Conservation (phyloP, 345 rosid genomes). For the Nasturtium officinale region DNA sequence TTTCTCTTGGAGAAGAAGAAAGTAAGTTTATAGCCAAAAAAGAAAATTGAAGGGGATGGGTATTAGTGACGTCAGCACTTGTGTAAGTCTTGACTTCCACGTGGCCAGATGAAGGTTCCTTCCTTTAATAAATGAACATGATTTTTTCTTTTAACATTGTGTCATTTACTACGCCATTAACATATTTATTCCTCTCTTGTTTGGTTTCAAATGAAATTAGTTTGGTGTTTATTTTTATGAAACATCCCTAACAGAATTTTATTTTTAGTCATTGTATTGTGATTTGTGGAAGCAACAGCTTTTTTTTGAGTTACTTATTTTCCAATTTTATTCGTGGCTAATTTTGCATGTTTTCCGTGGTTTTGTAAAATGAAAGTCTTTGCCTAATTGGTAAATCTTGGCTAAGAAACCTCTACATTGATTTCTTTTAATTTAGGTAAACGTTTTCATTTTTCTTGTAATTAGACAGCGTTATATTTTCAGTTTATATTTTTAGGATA, state of each 20-base stretch:
- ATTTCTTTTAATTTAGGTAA: background rate
- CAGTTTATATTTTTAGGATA: background rate
- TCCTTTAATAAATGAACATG: background rate
- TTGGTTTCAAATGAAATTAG: background rate
- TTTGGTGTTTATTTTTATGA: constrained; percentile 2
- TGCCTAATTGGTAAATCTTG: background rate
- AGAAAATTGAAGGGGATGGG: constrained; percentile 15
- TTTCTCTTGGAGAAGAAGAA: background rate
- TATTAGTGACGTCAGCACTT: constrained; percentile 30
- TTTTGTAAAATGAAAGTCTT: background rate
- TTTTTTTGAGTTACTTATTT: background rate
- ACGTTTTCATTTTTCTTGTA: background rate
- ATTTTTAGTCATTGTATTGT: background rate
- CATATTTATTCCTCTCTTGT: background rate
- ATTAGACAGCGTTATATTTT: background rate
- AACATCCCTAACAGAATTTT: background rate
- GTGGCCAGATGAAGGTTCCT: constrained; percentile 16
- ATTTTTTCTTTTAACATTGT: background rate
- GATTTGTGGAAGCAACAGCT: background rate
- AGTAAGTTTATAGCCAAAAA: constrained; percentile 33
- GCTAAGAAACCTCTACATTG: background rate
- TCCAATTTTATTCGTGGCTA: background rate
- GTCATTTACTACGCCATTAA: background rate
- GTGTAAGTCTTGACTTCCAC: constrained; percentile 45
- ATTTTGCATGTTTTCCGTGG: background rate